Conservation (phyloP, 257 asterid species). For the Prunella vulgaris region DNA sequence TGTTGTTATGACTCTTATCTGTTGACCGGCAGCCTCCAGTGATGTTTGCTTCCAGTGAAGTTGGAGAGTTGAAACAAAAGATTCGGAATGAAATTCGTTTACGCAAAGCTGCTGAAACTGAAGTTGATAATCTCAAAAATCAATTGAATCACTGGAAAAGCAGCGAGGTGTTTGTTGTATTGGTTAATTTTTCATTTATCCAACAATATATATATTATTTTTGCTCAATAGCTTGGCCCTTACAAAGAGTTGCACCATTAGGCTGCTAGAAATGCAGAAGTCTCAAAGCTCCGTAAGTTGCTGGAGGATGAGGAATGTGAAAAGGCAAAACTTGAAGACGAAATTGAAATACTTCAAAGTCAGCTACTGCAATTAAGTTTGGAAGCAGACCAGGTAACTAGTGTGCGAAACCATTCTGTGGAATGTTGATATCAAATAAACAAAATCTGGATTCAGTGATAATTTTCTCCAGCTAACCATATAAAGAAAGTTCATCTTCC, state of each 20-base stretch:
- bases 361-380: slow-evolving; percentile 68
- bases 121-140: slow-evolving; percentile 45
- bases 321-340: slow-evolving; percentile 65
- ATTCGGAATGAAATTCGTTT: slow-evolving; percentile 55
- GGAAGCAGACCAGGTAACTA: slow-evolving; percentile 78
- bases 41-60: slow-evolving; percentile 41
- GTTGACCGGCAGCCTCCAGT: slow-evolving; percentile 38
- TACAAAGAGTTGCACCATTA: slow-evolving; percentile 20
- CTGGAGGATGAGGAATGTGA: slow-evolving; percentile 59
- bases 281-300: slow-evolving; percentile 54
- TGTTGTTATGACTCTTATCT: not conserved
- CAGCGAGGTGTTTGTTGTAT: slow-evolving; percentile 50
- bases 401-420: not conserved
- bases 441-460: not conserved
- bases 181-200: slow-evolving; percentile 7
- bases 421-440: not conserved
- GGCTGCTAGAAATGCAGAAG: slow-evolving; percentile 63
- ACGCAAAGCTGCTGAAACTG: slow-evolving; percentile 68
- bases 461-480: not conserved
- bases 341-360: slow-evolving; percentile 52
- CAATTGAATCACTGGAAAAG: slow-evolving; percentile 53
- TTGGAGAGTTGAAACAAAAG: slow-evolving; percentile 49
- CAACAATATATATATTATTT: not conserved
- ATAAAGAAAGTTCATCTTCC: not conserved
- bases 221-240: slow-evolving; percentile 7